Evolutionary conservation across 306 rosid species (phyloP), one percentile per base, ranked within the genome.

Genomic region (Elaeagnus macrophylla): DNA sequence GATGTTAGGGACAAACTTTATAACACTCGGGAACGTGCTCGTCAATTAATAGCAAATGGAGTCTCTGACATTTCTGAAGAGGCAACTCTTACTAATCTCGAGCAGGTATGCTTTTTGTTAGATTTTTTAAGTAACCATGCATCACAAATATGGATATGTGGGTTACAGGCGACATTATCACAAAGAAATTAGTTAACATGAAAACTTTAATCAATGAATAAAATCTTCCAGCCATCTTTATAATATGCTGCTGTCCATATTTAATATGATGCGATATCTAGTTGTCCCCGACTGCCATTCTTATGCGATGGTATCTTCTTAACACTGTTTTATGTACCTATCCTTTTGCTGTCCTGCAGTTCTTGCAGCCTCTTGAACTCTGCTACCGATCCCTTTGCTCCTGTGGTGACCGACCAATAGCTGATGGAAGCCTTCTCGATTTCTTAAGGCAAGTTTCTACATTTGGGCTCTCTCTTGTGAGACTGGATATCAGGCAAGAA

Each of bases 371-470:
- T 56, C 95, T 93, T 6, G 99, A 93, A 73, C 81, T 87, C 40
- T 88, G 99, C 58, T 93, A 93, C 62, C 80, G 81, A 43, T 93
- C 99, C 53, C 94, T 93, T 17, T 93, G 94, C 62, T 81, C 95
- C 6, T 84, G 86, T 48, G 99, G 99, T 32, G 99, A 93, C 64
- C 55, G 83, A 12, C 9, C 87, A 5, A 82, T 93, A 65, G 99
- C 99, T 45, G 99, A 93, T 36, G 99, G 99, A 72, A 93, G 96
- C 81, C 95, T 93, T 59, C 99, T 93, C 50, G 99, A 93, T 77
- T 93, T 93, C 79, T 59, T 93, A 62, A 62, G 99, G 19, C 96
- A 93, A 77, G 99, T 93, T 47, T 93, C 99, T 40, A 93, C 95
- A 15, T 93, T 93, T 45, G 99, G 99, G 56, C 94, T 93, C 54